A percentile compares a stretch with the other conserved stretches of the same genome.
phyloP scores from a whole-genome alignment of 306 rosid species.

The Malus sylvestris region DNA sequence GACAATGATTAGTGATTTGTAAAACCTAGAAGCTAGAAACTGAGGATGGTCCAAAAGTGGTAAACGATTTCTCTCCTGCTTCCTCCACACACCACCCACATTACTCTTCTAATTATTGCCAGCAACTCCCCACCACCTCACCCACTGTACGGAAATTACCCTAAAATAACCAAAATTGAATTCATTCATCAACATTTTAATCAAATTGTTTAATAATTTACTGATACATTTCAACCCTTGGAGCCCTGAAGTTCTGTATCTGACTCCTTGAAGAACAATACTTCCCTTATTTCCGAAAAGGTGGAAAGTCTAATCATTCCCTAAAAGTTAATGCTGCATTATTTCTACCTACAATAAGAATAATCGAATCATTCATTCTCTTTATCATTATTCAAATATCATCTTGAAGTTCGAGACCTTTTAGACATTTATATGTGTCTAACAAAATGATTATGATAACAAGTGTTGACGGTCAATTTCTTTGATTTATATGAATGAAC shows the following conservation, averaged over 20 bases:
- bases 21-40: neutral
- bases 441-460: neutral
- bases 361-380: neutral
- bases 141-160: conserved; percentile 29
- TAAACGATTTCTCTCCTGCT: neutral
- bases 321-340: neutral
- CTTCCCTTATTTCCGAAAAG: neutral
- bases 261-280: neutral
- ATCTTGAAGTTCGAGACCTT: no score
- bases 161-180: neutral
- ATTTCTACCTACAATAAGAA: neutral
- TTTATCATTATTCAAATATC: no score
- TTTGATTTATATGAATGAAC: no score
- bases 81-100: conserved; percentile 20
- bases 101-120: conserved; percentile 41
- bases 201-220: neutral
- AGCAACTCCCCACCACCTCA: conserved; percentile 8
- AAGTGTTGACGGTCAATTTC: neutral
- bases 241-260: neutral
- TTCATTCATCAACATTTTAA: neutral
- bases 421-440: neutral
- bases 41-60: neutral
- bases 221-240: neutral
- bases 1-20: neutral
- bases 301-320: neutral